Percentiles rank a stretch among this genome's conserved stretches.
These are phyloP conservation scores for Aspergillus sparsus DNA, from an alignment of 495 filamentous ascomycete genomes.

Conservation along the genomic window DNA sequence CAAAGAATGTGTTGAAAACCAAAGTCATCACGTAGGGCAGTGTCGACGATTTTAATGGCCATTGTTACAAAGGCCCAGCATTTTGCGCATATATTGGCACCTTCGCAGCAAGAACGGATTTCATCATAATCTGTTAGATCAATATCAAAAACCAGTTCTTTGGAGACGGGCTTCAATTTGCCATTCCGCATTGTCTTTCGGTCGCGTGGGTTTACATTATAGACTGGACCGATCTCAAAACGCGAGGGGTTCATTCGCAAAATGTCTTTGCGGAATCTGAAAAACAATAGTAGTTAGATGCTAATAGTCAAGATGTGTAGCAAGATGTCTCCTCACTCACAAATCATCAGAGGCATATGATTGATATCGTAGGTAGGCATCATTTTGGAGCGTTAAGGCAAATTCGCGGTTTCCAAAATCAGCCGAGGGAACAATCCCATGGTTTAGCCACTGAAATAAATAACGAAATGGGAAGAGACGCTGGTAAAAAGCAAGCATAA, in stretches of 20 bases:
- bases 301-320: background rate
- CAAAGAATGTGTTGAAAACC: conserved; percentile 95
- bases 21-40: conserved; percentile 85
- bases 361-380: conserved; percentile 90
- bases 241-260: conserved; percentile 82
- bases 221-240: conserved; percentile 97
- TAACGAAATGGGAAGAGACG: conserved; percentile 94
- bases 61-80: conserved; percentile 98
- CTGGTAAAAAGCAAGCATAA: conserved; percentile 91
- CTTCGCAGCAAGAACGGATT: conserved; percentile 89
- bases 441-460: conserved; percentile 98
- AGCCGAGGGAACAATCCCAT: conserved; percentile 77
- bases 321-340: conserved; percentile 46
- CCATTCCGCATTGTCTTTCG: conserved; percentile 73
- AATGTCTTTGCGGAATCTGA: conserved; percentile 86
- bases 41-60: conserved; percentile 91
- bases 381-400: conserved; percentile 85
- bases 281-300: conserved; percentile 14
- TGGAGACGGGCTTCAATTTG: conserved; percentile 73
- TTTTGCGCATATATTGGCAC: conserved; percentile 88
- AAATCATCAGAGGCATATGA: conserved; percentile 83
- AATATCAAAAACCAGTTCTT: conserved; percentile 98
- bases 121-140: conserved; percentile 99
- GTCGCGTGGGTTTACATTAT: conserved; percentile 88
- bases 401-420: conserved; percentile 96